Base-by-base conservation (phyloP, 2,329 filamentous ascomycete genomes). In the Ciborinia camelliae region DNA sequence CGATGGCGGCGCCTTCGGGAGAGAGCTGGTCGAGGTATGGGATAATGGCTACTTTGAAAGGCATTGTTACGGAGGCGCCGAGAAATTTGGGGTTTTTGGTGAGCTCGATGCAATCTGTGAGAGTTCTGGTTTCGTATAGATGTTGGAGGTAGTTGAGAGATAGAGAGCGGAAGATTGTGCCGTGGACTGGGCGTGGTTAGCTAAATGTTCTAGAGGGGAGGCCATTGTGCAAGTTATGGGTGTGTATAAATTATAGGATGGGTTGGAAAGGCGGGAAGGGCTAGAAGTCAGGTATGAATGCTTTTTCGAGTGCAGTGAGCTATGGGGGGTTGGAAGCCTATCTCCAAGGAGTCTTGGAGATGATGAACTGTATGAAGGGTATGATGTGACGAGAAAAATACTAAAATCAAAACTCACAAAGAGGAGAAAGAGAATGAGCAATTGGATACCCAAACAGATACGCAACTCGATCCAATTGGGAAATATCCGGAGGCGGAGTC, bases 21-120 rank as follows among this genome's bases (percentile, higher is more conserved):
- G 90, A 92, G 45, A 93, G 79, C 62, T 87, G 84, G 73, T 94
- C 90, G 10, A 94, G 82, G 70, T 91, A 81, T 0, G 85, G 81
- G 66, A 93, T 84, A 73, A 94, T 91, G 71, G 86, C 81, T 32
- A 94, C 85, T 76, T 95, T 94, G 80, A 91, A 87, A 0, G 91
- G 91, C 90, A 94, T 95, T 26, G 90, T 94, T 45, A 94, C 86
- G 4, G 88, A 86, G 28, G 88, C 77, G 83, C 86, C 87, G 72
- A 87, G 88, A 75, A 87, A 89, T 69, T 82, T 79, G 20, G 84
- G 82, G 68, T 87, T 77, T 66, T 80, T 79, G 41, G 84, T 80
- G 9, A 89, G 77, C 7, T 78, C 68, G 28, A 85, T 73, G 69
- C 85, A 86, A 28, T 75, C 71, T 9, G 75, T 67, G 68, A 85